A percentile compares a stretch with the other conserved stretches of the same genome.
Conservation (phyloP, 805 yeast species). For the Maudiozyma bulderi region DNA sequence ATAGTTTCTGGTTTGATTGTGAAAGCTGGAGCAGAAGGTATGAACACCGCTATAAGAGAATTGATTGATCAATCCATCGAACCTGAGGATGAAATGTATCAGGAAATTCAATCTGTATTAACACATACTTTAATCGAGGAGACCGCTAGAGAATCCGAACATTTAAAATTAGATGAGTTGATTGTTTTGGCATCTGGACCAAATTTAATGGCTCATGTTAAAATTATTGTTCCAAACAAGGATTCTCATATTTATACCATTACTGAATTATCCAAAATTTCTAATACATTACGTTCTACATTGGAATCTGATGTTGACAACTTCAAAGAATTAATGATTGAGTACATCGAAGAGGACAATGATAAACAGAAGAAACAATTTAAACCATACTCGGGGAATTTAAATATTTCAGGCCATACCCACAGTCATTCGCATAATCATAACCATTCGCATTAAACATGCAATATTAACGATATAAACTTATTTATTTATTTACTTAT, state of each 20-base stretch:
- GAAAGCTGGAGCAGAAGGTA: slow-evolving; percentile 71
- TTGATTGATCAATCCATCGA: slow-evolving; percentile 62
- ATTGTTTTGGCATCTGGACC: slow-evolving; percentile 49
- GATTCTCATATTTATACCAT: slow-evolving; percentile 26
- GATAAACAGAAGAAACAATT: neutral
- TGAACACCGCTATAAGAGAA: slow-evolving; percentile 58
- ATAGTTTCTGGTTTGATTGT: slow-evolving; percentile 71
- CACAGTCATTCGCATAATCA: slow-evolving; percentile 8
- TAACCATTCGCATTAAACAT: slow-evolving; percentile 5
- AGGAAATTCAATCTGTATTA: slow-evolving; percentile 31
- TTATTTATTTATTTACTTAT: neutral
- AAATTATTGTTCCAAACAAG: slow-evolving; percentile 26
- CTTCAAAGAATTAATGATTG: slow-evolving; percentile 34
- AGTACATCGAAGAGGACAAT: slow-evolving; percentile 26
- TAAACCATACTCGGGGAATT: neutral
- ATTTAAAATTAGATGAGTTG: slow-evolving; percentile 31
- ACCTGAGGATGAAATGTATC: slow-evolving; percentile 38
- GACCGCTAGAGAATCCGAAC: slow-evolving; percentile 13
- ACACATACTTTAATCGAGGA: slow-evolving; percentile 23
- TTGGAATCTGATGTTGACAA: slow-evolving; percentile 32
- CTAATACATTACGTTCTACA: slow-evolving; percentile 26
- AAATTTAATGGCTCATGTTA: slow-evolving; percentile 31
- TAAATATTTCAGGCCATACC: neutral
- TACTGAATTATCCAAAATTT: slow-evolving; percentile 31
- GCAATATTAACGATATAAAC: neutral